These are phyloP conservation scores for Zymoseptoria crescenta DNA, from an alignment of 2,329 filamentous ascomycete species.

Conservation along the genomic window DNA sequence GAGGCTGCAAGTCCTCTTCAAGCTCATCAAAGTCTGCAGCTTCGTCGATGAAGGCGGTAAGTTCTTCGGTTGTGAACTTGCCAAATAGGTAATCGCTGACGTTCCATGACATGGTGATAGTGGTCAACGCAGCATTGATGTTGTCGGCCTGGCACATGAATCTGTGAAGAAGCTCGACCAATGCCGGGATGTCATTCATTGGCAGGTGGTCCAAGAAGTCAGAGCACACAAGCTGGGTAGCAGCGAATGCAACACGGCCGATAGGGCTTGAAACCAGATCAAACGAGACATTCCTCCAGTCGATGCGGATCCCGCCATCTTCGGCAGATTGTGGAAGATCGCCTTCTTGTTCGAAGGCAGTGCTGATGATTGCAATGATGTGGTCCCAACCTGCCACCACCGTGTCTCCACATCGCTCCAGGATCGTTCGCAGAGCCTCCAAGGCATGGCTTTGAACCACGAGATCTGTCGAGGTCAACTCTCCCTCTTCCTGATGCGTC, in stretches of 20 bases:
- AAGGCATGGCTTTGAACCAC: conserved; percentile 66
- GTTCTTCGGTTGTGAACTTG: conserved; percentile 35
- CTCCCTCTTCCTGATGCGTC: conserved; percentile 23
- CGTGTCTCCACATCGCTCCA: conserved; percentile 83
- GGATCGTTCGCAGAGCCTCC: conserved; percentile 57
- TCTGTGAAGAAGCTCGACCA: conserved; percentile 80
- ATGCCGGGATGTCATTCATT: conserved; percentile 64
- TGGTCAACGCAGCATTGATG: conserved; percentile 91
- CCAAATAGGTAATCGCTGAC: conserved; percentile 74
- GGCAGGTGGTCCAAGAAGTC: conserved; percentile 73
- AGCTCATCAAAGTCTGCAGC: conserved; percentile 18
- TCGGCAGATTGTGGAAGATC: conserved; percentile 3
- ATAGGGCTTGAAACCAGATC: conserved; percentile 59
- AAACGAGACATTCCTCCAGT: conserved; percentile 24
- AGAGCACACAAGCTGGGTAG: conserved; percentile 85
- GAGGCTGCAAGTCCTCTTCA: conserved; percentile 12
- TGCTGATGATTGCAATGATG: conserved; percentile 76
- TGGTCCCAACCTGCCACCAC: conserved; percentile 77
- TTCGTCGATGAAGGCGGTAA: conserved; percentile 23
- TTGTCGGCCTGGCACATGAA: conserved; percentile 88
- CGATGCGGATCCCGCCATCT: conserved; percentile 14
- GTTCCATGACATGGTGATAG: conserved; percentile 93
- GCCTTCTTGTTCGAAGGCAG: conserved; percentile 55
- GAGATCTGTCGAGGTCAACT: conserved; percentile 23
- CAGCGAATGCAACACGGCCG: conserved; percentile 79